Conservation (phyloP, 2,329 filamentous ascomycete genomes). For the Zarea fungicola region DNA sequence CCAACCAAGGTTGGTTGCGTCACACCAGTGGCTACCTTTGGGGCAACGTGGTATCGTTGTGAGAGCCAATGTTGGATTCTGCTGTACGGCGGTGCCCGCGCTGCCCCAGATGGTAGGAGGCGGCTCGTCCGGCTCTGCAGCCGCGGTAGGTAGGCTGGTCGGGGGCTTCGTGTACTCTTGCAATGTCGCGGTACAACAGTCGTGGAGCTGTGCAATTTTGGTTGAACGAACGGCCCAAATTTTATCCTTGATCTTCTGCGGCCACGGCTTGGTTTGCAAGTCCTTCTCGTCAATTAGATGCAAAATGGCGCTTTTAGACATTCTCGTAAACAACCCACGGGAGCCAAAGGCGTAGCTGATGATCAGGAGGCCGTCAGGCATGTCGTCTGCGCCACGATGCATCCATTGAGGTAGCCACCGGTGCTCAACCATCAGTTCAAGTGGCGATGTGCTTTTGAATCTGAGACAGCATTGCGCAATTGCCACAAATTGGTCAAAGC, state of each 20-base stretch:
- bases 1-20: slow-evolving; percentile 50
- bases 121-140: slow-evolving; percentile 16
- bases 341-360: slow-evolving; percentile 50
- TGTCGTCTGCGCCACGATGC: slow-evolving; percentile 41
- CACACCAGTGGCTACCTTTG: slow-evolving; percentile 44
- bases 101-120: slow-evolving; percentile 19
- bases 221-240: slow-evolving; percentile 43
- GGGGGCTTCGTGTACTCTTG: slow-evolving; percentile 40
- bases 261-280: slow-evolving; percentile 40
- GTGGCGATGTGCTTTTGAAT: slow-evolving; percentile 46
- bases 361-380: slow-evolving; percentile 44
- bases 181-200: slow-evolving; percentile 38
- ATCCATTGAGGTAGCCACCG: slow-evolving; percentile 49
- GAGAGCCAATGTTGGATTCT: slow-evolving; percentile 23
- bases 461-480: slow-evolving; percentile 45
- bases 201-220: slow-evolving; percentile 46
- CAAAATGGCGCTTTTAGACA: slow-evolving; percentile 45
- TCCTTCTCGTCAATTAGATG: slow-evolving; percentile 40
- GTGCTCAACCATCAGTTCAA: slow-evolving; percentile 46
- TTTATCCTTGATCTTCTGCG: slow-evolving; percentile 41
- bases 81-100: slow-evolving; percentile 16
- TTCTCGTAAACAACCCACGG: slow-evolving; percentile 42
- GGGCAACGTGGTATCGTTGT: slow-evolving; percentile 42
- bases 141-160: slow-evolving; percentile 18
- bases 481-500: slow-evolving; percentile 45